A percentile compares a stretch with the other conserved stretches of the same genome.
These are phyloP conservation scores for Fusarium sp. DNA, from an alignment of 2,329 filamentous ascomycete species.

Conservation along the genomic window DNA sequence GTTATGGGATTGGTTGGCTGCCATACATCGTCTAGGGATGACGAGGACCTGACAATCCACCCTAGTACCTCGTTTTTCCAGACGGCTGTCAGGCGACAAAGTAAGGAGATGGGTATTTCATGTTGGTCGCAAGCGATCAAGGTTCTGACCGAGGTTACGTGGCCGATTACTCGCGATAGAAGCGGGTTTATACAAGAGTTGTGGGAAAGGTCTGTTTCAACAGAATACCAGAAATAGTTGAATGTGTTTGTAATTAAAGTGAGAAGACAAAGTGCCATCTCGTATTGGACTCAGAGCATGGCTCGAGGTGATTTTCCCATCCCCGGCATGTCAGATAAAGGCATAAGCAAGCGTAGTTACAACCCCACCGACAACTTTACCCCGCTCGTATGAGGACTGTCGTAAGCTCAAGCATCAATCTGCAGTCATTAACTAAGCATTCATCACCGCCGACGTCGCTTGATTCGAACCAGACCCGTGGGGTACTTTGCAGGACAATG, in stretches of 20 bases:
- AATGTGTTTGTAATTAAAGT: too few species aligned
- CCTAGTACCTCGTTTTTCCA: background rate
- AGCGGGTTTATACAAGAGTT: background rate
- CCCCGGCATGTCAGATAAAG: too few species aligned
- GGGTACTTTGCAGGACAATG: background rate
- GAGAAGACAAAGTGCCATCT: too few species aligned
- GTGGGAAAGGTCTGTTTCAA: slow-evolving; percentile 6
- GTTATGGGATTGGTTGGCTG: background rate
- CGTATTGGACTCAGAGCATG: too few species aligned
- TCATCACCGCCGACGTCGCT: too few species aligned
- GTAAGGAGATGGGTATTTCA: background rate
- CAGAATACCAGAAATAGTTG: background rate
- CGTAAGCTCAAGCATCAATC: too few species aligned
- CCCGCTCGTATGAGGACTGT: too few species aligned
- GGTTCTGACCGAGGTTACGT: background rate
- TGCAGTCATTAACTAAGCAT: too few species aligned
- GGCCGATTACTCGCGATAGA: background rate
- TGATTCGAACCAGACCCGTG: too few species aligned
- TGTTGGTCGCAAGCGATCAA: slow-evolving; percentile 1
- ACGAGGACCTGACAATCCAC: background rate
- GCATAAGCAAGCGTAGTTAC: too few species aligned
- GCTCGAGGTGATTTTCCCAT: too few species aligned
- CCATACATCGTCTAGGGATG: rapidly evolving
- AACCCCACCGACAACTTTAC: too few species aligned
- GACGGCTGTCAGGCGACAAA: background rate